These are phyloP conservation scores for Boletus reticulatus DNA, from an alignment of 768 basidiomycete species.

Conservation along the genomic window DNA sequence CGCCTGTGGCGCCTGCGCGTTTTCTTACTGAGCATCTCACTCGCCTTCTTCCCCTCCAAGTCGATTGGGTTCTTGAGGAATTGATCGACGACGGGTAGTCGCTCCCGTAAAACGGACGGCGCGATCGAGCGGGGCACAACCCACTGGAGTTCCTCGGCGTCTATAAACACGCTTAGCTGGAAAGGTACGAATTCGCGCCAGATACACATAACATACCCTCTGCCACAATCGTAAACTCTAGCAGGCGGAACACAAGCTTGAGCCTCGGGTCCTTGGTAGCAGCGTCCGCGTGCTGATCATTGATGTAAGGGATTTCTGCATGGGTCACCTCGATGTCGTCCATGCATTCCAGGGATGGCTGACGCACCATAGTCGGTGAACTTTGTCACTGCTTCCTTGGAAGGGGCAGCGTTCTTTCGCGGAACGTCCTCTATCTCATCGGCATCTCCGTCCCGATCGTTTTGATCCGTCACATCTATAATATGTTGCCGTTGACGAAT, in stretches of 20 bases:
- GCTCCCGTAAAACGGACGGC: constrained; percentile 65
- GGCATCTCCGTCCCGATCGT: constrained; percentile 36
- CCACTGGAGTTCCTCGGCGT: constrained; percentile 79
- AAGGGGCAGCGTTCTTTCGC: constrained; percentile 41
- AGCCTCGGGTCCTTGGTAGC: constrained; percentile 76
- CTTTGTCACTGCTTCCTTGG: constrained; percentile 65
- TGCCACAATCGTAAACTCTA: constrained; percentile 64
- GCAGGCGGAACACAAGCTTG: constrained; percentile 81
- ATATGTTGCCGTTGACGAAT: constrained; percentile 58
- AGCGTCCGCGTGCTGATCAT: constrained; percentile 72
- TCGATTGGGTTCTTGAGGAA: constrained; percentile 83
- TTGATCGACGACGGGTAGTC: constrained; percentile 74
- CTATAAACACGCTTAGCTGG: constrained; percentile 33
- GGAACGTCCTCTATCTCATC: constrained; percentile 34
- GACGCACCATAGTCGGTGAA: constrained; percentile 74
- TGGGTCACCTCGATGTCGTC: not conserved
- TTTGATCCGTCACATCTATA: constrained; percentile 58
- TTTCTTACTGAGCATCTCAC: constrained; percentile 69
- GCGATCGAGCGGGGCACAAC: constrained; percentile 71
- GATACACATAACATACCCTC: constrained; percentile 49
- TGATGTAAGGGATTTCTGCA: constrained; percentile 73
- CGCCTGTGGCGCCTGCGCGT: constrained; percentile 49
- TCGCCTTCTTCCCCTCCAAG: constrained; percentile 72
- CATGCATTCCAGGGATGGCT: not conserved
- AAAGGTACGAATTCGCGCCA: not conserved